A percentile compares a stretch with the other conserved stretches of the same genome.
phyloP scores from a whole-genome alignment of 1,284 basidiomycete species.

The Athelia sp. region DNA sequence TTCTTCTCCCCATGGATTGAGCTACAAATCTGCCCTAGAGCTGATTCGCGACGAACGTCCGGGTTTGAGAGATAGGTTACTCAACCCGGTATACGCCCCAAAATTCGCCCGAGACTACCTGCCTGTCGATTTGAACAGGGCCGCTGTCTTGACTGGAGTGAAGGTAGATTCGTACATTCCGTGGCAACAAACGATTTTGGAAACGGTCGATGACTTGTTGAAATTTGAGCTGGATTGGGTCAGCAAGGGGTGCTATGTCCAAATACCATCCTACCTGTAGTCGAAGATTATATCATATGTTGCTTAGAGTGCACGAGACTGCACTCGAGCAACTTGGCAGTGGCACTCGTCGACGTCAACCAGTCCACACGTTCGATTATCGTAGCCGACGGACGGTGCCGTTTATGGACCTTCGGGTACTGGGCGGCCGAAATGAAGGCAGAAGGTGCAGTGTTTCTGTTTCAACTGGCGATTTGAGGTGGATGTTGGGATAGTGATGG shows the following conservation, averaged over 20 bases:
- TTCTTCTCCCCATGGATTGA: slow-evolving; percentile 4
- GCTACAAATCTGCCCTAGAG: slow-evolving; percentile 7
- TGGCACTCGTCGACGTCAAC: too few species aligned
- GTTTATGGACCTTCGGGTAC: too few species aligned
- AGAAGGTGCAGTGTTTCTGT: too few species aligned
- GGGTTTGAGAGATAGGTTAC: slow-evolving; percentile 8
- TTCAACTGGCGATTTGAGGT: too few species aligned
- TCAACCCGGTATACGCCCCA: neutral
- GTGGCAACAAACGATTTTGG: neutral
- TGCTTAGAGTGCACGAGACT: too few species aligned
- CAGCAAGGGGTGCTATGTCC: neutral
- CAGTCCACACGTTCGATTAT: too few species aligned
- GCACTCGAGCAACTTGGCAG: too few species aligned
- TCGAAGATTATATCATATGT: too few species aligned
- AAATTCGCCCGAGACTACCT: neutral
- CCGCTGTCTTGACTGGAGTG: neutral
- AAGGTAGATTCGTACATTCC: neutral
- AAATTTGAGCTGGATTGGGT: neutral
- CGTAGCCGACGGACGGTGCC: too few species aligned
- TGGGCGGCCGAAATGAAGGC: too few species aligned
- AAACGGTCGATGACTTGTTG: neutral
- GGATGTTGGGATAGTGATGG: too few species aligned
- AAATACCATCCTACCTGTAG: too few species aligned
- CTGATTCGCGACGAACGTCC: slow-evolving; percentile 6
- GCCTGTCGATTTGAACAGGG: neutral